Evolutionary conservation across 2,329 filamentous ascomycete genomes (phyloP), one percentile per base, ranked within the genome.

Genomic region (Pseudofabraea citricarpa): DNA sequence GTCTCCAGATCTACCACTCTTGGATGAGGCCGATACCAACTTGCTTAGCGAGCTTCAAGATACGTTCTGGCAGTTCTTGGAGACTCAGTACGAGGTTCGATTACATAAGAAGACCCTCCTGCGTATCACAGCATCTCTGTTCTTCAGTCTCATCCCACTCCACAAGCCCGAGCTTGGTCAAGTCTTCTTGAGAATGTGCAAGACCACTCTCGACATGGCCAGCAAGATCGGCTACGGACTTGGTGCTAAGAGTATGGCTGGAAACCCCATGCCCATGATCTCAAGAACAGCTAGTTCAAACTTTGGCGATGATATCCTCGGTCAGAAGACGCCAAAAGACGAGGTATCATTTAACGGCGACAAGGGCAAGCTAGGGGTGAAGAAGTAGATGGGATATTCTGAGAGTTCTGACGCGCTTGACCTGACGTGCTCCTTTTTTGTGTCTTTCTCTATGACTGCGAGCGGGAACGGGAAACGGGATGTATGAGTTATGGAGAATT

Each of bases 41-140:
- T 51, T 60, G 12, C 54, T 60, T n/a, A 45, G 46, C 20, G 53
- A 50, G 22, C 46, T 57, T 20, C 52, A 53, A 36, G 51, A 53
- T 35, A 39, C 51, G 22, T 60, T 58, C 37, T 60, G 59, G 46
- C 41, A 44, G 9, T 60, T 60, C 46, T 39, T 60, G 6, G 50
- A 56, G 43, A 44, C 53, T 19, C 53, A 48, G 8, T 61, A 61
- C 40, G 45, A 50, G 2, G 49, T 52, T 4, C 48, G 49, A n/a
- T 29, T 61, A 3, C 56, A 58, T 44, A 52, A 51, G 44, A 59
- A 59, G 49, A 62, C 58, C 8, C 54, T 62, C 8, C 51, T 59
- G 40, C 55, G 54, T n/a, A 55, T 62, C 23, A 58, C 59, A 2
- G 59, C 58, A 1, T 56, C 55, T 12, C 45, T 62, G 7, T 51